phyloP scores from a whole-genome alignment of 129 eudicot genomes.

The Ambrosia artemisiifolia region DNA sequence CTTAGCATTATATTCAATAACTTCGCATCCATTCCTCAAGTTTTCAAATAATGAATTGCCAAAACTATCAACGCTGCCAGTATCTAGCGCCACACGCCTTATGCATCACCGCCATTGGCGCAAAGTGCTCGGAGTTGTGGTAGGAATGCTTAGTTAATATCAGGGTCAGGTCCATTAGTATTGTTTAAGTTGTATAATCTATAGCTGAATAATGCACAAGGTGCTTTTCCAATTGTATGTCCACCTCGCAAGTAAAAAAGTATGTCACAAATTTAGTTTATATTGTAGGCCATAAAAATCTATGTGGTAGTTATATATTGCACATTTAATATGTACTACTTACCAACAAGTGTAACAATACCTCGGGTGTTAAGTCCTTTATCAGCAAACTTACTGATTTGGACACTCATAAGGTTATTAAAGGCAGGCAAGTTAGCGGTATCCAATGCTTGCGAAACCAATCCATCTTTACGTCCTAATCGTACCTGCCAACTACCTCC shows the following conservation, averaged over 20 bases:
- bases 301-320: not conserved
- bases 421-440: constrained; percentile 50
- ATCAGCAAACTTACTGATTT: not conserved
- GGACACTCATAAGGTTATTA: constrained; percentile 33
- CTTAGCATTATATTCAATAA: constrained; percentile 59
- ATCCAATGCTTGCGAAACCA: constrained; percentile 40
- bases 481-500: constrained; percentile 55
- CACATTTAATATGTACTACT: not conserved
- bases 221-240: constrained; percentile 69
- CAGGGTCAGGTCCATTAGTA: constrained; percentile 43
- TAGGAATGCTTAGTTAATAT: constrained; percentile 41
- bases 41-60: constrained; percentile 43
- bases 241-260: constrained; percentile 42
- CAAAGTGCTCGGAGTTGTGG: constrained; percentile 48
- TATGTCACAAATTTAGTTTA: not conserved
- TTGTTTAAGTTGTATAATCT: constrained; percentile 58
- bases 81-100: constrained; percentile 41
- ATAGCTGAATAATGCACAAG: constrained; percentile 51
- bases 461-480: constrained; percentile 50
- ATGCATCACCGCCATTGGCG: constrained; percentile 36
- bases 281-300: not conserved
- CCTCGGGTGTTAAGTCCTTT: constrained; percentile 57
- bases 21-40: constrained; percentile 49
- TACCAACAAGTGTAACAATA: constrained; percentile 74
- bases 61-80: constrained; percentile 39